These are phyloP conservation scores for Debaryomyces sp. DNA, from an alignment of 1,139 yeast species.

Conservation along the genomic window DNA sequence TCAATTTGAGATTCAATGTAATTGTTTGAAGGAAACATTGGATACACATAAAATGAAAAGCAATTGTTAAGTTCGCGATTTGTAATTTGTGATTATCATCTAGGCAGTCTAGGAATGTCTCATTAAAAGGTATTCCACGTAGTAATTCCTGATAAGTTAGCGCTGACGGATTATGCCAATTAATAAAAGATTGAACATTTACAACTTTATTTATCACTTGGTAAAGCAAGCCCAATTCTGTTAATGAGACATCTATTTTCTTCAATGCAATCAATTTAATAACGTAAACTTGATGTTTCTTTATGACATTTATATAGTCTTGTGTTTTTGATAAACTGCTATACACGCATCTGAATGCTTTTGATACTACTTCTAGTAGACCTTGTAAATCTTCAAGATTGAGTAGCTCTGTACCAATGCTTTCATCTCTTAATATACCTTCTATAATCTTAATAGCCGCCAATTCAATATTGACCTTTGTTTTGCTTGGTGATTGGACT, in stretches of 20 bases:
- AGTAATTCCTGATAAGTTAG: neutral
- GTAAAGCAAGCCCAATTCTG: slow-evolving; percentile 14
- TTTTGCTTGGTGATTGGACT: slow-evolving; percentile 7
- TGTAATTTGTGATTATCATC: slow-evolving; percentile 10
- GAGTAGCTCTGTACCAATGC: neutral
- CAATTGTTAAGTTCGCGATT: slow-evolving; percentile 25
- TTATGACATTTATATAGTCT: slow-evolving; percentile 16
- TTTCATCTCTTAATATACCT: slow-evolving; percentile 4
- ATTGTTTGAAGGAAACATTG: slow-evolving; percentile 34
- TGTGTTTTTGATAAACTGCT: slow-evolving; percentile 13
- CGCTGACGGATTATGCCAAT: neutral
- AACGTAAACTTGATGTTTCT: slow-evolving; percentile 34
- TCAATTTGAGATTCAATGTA: slow-evolving; percentile 21
- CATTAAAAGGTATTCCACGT: slow-evolving; percentile 9
- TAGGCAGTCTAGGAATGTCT: slow-evolving; percentile 5
- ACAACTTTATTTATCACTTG: slow-evolving; percentile 12
- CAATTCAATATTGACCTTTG: slow-evolving; percentile 14
- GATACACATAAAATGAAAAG: slow-evolving; percentile 34
- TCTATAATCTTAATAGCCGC: slow-evolving; percentile 12
- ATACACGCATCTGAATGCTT: slow-evolving; percentile 23
- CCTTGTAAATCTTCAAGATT: slow-evolving; percentile 6
- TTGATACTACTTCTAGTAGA: slow-evolving; percentile 13
- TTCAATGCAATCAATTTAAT: slow-evolving; percentile 30
- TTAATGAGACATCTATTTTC: slow-evolving; percentile 17
- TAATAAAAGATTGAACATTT: slow-evolving; percentile 6